These are phyloP conservation scores for Cyberlindnera americana DNA, from an alignment of 805 yeast species.

Conservation along the genomic window DNA sequence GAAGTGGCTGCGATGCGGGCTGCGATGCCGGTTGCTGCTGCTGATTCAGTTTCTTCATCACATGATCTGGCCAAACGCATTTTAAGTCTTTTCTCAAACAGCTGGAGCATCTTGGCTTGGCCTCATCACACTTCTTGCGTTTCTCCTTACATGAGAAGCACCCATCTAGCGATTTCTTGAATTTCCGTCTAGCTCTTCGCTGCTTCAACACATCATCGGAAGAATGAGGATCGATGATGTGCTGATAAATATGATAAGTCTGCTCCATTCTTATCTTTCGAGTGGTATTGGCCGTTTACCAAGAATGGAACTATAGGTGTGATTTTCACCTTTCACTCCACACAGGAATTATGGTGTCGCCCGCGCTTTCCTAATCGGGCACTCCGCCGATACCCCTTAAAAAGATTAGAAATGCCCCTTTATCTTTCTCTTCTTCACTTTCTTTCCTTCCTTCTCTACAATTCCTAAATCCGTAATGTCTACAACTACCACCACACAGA, in stretches of 20 bases:
- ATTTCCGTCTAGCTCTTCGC: constrained; percentile 13
- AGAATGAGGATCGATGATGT: constrained; percentile 18
- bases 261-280: too few relatives aligned
- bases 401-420: too few relatives aligned
- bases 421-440: too few relatives aligned
- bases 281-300: too few relatives aligned
- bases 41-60: not conserved
- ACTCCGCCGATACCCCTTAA: too few relatives aligned
- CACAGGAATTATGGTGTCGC: too few relatives aligned
- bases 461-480: too few relatives aligned
- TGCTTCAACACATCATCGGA: constrained; percentile 8
- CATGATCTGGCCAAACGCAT: constrained; percentile 25
- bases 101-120: constrained; percentile 21
- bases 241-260: constrained; percentile 23
- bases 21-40: not conserved
- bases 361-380: too few relatives aligned
- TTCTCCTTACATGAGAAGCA: constrained; percentile 23
- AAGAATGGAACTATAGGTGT: too few relatives aligned
- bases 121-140: constrained; percentile 27
- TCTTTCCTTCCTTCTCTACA: not conserved
- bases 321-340: too few relatives aligned
- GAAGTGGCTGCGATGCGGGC: too few relatives aligned
- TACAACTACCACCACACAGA: constrained; percentile 1
- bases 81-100: constrained; percentile 15
- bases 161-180: constrained; percentile 22